Evolutionary conservation across 2,329 filamentous ascomycete genomes (phyloP), one percentile per base, ranked within the genome.

Genomic region (Aspergillus fumigatiaffinis): DNA sequence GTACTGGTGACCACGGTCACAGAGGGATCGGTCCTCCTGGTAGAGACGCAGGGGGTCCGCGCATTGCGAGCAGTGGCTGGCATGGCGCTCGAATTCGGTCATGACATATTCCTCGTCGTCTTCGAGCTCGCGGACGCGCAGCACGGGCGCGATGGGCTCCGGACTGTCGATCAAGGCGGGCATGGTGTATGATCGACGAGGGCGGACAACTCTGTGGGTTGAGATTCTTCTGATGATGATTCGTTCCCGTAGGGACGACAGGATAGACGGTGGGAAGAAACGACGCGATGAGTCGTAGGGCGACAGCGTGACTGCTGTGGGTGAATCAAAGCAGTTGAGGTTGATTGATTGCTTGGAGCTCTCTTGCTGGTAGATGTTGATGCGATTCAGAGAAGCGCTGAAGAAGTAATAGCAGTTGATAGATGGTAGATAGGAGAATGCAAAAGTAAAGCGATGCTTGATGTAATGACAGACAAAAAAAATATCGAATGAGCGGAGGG

Each of bases 41-140:
- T 62, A 58, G n/a, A 63, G 62, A 38, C 68, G 50, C 50, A 71
- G 64, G 10, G 73, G 66, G 14, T 67, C 55, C 7, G 61, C 62
- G 56, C 74, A 77, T n/a, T 55, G 50, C n/a, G 61, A 32, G 63
- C 74, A 77, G 65, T 68, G 72, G 50, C 56, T 55, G 50, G 68
- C 68, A 56, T 77, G 74, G n/a, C 63, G 66, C 54, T 75, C 72
- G 50, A 75, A 77, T 21, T 65, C 63, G 26, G 64, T 57, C 57
- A 76, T 68, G 25, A 76, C 74, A 44, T 70, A 68, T 17, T 66
- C 61, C 63, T 77, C 74, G 49, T 76, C 72, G 47, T 65, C 71
- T 51, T 64, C 58, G 44, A 73, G 68, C 12, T 74, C 66, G 44
- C 73, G 71, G 12, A 47, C 44, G 44, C 44, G 44, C 44, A 47